phyloP scores from a whole-genome alignment of 1,284 basidiomycete species.

The Mrakiaceae sp. region DNA sequence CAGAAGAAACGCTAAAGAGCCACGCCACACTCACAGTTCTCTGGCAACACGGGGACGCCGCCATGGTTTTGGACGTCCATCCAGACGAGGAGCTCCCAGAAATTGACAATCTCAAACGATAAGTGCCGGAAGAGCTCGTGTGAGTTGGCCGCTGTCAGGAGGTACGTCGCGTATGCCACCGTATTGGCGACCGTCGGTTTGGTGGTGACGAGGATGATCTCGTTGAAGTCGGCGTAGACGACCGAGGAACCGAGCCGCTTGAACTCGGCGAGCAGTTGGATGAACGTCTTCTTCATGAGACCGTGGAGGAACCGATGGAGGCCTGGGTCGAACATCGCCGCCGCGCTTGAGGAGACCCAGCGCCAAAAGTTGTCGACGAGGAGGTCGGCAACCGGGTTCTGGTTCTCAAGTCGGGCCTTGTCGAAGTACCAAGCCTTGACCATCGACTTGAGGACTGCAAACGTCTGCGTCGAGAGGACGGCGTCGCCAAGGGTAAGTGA shows the following conservation, averaged over 20 bases:
- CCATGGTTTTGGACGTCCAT: slow-evolving; percentile 93
- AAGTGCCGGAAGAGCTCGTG: slow-evolving; percentile 94
- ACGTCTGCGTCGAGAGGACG: slow-evolving; percentile 80
- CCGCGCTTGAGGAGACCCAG: slow-evolving; percentile 78
- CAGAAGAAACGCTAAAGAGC: neutral
- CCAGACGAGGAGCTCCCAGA: slow-evolving; percentile 90
- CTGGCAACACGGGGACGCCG: slow-evolving; percentile 67
- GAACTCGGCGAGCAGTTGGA: slow-evolving; percentile 94
- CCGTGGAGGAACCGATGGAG: slow-evolving; percentile 89
- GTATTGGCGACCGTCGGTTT: slow-evolving; percentile 90
- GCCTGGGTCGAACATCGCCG: slow-evolving; percentile 85
- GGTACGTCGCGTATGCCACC: slow-evolving; percentile 88
- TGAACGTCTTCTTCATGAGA: slow-evolving; percentile 95
- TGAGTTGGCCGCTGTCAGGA: slow-evolving; percentile 82
- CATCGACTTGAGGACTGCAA: slow-evolving; percentile 75
- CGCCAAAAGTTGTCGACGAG: slow-evolving; percentile 88
- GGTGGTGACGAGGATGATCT: slow-evolving; percentile 80
- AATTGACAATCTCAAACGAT: slow-evolving; percentile 73
- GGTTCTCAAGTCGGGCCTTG: slow-evolving; percentile 52
- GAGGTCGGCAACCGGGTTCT: slow-evolving; percentile 44
- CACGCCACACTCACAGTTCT: slow-evolving; percentile 28
- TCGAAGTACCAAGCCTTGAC: slow-evolving; percentile 89
- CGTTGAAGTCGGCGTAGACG: slow-evolving; percentile 89
- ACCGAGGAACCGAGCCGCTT: slow-evolving; percentile 87
- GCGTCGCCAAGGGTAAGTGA: slow-evolving; percentile 82